phyloP scores from a whole-genome alignment of 179 eudicot genomes.

The Drosera spatulata region DNA sequence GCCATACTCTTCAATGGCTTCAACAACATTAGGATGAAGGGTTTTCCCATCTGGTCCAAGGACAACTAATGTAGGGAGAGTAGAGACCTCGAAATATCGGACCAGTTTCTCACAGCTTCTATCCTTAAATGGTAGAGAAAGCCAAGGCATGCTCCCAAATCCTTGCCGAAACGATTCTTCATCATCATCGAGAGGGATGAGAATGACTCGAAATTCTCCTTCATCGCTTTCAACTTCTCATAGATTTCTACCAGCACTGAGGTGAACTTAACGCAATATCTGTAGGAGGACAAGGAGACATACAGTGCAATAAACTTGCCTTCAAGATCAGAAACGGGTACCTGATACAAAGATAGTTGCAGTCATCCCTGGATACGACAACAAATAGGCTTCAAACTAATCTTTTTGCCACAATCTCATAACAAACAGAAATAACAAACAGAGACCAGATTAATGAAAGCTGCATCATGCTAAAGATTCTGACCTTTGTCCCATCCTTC shows the following conservation, averaged over 20 bases:
- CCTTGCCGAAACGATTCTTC: conserved; percentile 36
- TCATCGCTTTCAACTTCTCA: conserved; percentile 35
- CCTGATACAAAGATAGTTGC: conserved; percentile 15
- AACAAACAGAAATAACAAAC: not conserved
- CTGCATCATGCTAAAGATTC: not conserved
- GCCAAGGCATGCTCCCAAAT: conserved; percentile 46
- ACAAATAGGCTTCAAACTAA: not conserved
- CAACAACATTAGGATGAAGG: conserved; percentile 41
- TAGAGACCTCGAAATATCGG: conserved; percentile 45
- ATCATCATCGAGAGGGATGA: conserved; percentile 59
- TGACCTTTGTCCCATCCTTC: conserved; percentile 39
- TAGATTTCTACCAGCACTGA: conserved; percentile 37
- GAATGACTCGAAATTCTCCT: conserved; percentile 57
- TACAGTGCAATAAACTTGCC: conserved; percentile 64
- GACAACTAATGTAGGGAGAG: conserved; percentile 52
- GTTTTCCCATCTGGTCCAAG: conserved; percentile 74
- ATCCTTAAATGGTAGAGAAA: conserved; percentile 57
- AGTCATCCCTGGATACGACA: not conserved
- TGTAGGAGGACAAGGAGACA: conserved; percentile 31
- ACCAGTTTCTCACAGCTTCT: conserved; percentile 41
- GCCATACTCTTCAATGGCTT: conserved; percentile 55
- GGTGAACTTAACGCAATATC: conserved; percentile 29
- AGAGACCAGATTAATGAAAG: not conserved
- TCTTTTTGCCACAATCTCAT: not conserved
- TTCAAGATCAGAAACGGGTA: conserved; percentile 60